phyloP scores from a whole-genome alignment of 495 filamentous ascomycete genomes.

The Neurospora sp. region DNA sequence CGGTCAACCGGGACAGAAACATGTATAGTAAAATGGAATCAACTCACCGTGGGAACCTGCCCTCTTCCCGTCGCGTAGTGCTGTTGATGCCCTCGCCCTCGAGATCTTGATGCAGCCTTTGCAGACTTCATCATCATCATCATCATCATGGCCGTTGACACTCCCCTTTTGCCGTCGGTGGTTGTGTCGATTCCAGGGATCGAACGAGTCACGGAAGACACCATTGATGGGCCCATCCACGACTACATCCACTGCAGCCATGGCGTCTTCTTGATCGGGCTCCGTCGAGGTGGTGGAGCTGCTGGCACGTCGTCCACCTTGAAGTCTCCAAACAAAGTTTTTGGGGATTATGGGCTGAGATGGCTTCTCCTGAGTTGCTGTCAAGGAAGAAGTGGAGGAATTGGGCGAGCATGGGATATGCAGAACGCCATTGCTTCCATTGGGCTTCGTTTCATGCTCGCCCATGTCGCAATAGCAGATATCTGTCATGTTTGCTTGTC shows the following conservation, averaged over 20 bases:
- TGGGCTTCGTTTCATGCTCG: neutral
- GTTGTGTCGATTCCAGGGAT: conserved; percentile 17
- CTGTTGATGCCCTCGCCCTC: conserved; percentile 13
- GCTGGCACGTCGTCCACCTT: conserved; percentile 12
- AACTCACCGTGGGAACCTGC: conserved; percentile 14
- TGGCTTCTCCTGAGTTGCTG: neutral
- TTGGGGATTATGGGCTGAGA: neutral
- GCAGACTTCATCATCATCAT: conserved; percentile 15
- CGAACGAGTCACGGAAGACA: conserved; percentile 17
- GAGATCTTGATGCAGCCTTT: conserved; percentile 22
- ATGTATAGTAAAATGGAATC: neutral
- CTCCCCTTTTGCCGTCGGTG: neutral
- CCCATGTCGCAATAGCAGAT: neutral
- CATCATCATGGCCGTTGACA: neutral
- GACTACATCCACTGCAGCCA: conserved; percentile 21
- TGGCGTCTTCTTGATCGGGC: neutral
- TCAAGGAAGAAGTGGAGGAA: conserved; percentile 5
- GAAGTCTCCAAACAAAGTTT: conserved; percentile 22
- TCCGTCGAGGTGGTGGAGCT: conserved; percentile 4
- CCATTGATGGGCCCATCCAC: neutral
- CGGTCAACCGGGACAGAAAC: neutral
- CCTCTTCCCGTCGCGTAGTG: neutral
- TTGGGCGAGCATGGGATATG: conserved; percentile 3
- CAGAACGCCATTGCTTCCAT: neutral
- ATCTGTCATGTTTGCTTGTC: neutral